Conservation (phyloP, 345 rosid species). For the Populus simonii region DNA sequence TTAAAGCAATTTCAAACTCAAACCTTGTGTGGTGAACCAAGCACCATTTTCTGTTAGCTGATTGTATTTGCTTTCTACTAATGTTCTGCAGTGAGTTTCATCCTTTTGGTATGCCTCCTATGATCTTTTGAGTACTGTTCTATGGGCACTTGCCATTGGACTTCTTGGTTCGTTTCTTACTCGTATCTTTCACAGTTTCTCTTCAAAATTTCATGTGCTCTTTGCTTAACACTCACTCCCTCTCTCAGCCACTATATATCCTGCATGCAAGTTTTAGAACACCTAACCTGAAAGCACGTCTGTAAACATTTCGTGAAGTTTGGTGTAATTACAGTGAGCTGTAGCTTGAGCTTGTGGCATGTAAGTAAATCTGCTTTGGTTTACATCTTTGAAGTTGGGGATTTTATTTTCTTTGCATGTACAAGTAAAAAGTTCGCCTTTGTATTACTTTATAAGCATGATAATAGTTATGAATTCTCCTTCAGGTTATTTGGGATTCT, state of each 20-base stretch:
- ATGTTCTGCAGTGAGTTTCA: slow-evolving; percentile 51
- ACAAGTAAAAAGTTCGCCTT: background rate
- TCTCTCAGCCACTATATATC: slow-evolving; percentile 50
- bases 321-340: slow-evolving; percentile 99
- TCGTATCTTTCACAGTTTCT: slow-evolving; percentile 8
- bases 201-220: background rate
- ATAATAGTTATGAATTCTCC: too few relatives aligned
- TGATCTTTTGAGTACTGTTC: slow-evolving; percentile 66
- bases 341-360: slow-evolving; percentile 38
- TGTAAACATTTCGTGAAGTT: slow-evolving; percentile 91
- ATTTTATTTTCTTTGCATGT: background rate
- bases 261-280: slow-evolving; percentile 95
- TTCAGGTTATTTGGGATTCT: too few relatives aligned
- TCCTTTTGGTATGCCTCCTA: slow-evolving; percentile 79
- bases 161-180: slow-evolving; percentile 57
- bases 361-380: slow-evolving; percentile 17
- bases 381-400: background rate
- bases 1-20: background rate
- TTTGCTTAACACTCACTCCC: background rate
- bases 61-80: background rate
- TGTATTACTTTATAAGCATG: too few relatives aligned
- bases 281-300: slow-evolving; percentile 93
- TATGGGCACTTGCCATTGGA: slow-evolving; percentile 78
- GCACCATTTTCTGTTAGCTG: background rate
- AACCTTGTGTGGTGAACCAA: background rate